A percentile compares a stretch with the other conserved stretches of the same genome.
phyloP scores from a whole-genome alignment of 176 grass and related monocot species.

The Oryza longistaminata region DNA sequence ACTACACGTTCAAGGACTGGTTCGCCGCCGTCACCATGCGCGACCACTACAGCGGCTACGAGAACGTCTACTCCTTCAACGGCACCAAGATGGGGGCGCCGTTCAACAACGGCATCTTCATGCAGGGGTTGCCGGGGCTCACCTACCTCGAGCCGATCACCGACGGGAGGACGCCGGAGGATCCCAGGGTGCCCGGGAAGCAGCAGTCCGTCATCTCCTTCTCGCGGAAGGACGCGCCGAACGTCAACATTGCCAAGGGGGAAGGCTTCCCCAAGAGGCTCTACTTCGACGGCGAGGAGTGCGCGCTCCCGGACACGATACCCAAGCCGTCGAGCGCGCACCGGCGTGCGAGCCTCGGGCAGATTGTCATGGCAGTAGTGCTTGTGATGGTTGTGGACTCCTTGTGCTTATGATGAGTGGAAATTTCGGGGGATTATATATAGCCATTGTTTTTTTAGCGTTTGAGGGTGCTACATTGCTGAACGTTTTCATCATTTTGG shows the following conservation, averaged over 20 bases:
- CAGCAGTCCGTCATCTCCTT: constrained; percentile 87
- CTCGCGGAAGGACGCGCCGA: constrained; percentile 51
- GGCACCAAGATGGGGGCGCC: constrained; percentile 47
- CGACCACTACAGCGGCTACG: constrained; percentile 56
- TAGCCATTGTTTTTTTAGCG: constrained; percentile 2
- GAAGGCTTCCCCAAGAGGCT: constrained; percentile 71
- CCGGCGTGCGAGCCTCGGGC: constrained; percentile 18
- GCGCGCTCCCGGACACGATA: constrained; percentile 61
- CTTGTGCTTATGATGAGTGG: constrained; percentile 27
- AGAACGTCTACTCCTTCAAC: constrained; percentile 97
- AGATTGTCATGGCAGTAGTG: constrained; percentile 23
- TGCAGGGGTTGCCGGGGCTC: constrained; percentile 74
- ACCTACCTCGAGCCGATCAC: constrained; percentile 51
- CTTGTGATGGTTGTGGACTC: constrained; percentile 28
- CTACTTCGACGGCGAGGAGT: constrained; percentile 91
- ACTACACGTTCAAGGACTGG: constrained; percentile 96
- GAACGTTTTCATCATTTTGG: neutral
- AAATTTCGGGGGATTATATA: neutral
- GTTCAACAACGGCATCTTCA: constrained; percentile 69
- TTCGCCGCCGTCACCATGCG: constrained; percentile 75
- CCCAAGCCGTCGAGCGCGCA: constrained; percentile 34
- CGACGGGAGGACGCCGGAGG: constrained; percentile 41
- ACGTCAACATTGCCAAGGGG: constrained; percentile 54
- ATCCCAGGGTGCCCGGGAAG: constrained; percentile 67
- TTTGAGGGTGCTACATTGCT: constrained; percentile 7